A percentile compares a stretch with the other conserved stretches of the same genome.
Conservation (phyloP, 1,139 yeast genomes). For the Keqinozyma sinolaborantium region DNA sequence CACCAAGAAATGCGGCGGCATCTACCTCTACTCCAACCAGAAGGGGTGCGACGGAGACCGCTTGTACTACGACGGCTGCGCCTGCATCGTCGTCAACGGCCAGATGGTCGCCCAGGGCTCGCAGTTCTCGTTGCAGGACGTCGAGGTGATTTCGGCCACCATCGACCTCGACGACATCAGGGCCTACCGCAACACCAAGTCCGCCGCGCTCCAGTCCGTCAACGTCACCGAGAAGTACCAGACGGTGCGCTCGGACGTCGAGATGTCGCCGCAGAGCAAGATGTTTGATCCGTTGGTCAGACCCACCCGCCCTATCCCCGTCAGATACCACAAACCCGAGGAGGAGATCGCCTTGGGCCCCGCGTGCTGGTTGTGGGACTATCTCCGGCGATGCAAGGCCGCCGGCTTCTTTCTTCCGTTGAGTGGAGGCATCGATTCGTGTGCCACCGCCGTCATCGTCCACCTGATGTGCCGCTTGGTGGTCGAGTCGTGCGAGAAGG, state of each 20-base stretch:
- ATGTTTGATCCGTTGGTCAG: constrained; percentile 59
- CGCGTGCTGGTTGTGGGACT: constrained; percentile 99
- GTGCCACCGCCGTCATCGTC: constrained; percentile 94
- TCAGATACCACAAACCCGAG: constrained; percentile 75
- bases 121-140: constrained; percentile 85
- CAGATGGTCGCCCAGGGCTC: constrained; percentile 87
- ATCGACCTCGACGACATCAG: constrained; percentile 91
- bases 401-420: constrained; percentile 91
- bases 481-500: constrained; percentile 58
- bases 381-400: constrained; percentile 81
- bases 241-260: constrained; percentile 57
- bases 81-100: constrained; percentile 90
- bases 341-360: constrained; percentile 98
- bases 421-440: constrained; percentile 96
- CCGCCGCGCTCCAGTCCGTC: constrained; percentile 77
- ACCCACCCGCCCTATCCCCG: constrained; percentile 54
- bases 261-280: constrained; percentile 54
- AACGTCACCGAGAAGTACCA: constrained; percentile 51
- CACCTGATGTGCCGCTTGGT: constrained; percentile 92
- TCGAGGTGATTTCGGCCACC: constrained; percentile 91
- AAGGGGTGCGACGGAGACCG: constrained; percentile 99
- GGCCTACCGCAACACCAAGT: constrained; percentile 69
- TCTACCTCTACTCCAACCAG: constrained; percentile 89
- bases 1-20: constrained; percentile 93
- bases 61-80: constrained; percentile 94